These are phyloP conservation scores for Periglandula ipomoeae DNA, from an alignment of 2,329 filamentous ascomycete genomes.

Conservation along the genomic window DNA sequence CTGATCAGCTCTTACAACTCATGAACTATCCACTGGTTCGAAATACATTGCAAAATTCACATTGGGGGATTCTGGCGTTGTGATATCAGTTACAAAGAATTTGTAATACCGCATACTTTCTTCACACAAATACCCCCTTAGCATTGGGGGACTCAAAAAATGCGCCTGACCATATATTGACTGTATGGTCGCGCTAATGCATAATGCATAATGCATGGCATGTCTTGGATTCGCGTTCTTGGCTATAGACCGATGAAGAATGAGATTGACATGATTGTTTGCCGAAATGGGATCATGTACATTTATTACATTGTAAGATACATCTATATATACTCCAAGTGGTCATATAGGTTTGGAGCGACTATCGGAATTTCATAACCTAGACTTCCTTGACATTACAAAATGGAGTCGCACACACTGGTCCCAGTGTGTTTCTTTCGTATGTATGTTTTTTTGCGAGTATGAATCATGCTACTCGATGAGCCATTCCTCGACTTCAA, in stretches of 20 bases:
- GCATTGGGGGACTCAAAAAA: too few relatives aligned
- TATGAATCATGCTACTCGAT: constrained; percentile 40
- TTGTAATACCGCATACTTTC: too few relatives aligned
- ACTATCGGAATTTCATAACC: too few relatives aligned
- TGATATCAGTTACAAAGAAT: too few relatives aligned
- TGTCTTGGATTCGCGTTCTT: not conserved
- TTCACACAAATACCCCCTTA: too few relatives aligned
- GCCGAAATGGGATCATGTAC: not conserved
- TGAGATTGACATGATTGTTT: not conserved
- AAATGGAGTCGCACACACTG: too few relatives aligned
- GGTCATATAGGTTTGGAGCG: too few relatives aligned
- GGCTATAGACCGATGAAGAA: not conserved
- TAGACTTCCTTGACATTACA: too few relatives aligned
- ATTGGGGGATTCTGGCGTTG: not conserved
- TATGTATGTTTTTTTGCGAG: not conserved
- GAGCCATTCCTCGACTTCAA: constrained; percentile 73
- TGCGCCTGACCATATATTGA: not conserved
- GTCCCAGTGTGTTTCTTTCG: not conserved
- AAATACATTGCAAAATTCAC: not conserved
- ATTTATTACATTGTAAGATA: not conserved
- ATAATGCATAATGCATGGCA: not conserved
- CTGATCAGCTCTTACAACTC: too few relatives aligned
- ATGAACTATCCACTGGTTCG: too few relatives aligned
- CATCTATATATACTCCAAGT: not conserved
- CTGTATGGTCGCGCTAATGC: not conserved